These are phyloP conservation scores for Glaciozyma antarctica DNA, from an alignment of 768 basidiomycete genomes.

Conservation along the genomic window DNA sequence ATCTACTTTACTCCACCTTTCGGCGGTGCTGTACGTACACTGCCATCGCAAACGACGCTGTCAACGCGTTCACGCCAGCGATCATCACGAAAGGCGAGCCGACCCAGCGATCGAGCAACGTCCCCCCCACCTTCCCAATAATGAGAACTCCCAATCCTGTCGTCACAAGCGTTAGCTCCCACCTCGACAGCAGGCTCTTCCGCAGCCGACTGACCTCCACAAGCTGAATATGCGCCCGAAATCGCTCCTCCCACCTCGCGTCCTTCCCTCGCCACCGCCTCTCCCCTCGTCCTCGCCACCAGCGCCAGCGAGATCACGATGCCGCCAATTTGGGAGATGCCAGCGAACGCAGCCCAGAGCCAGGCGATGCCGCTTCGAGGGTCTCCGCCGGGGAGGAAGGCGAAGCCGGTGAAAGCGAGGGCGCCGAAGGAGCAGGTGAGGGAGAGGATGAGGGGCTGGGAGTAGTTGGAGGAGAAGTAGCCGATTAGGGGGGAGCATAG, in stretches of 20 bases:
- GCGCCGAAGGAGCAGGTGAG: conserved; percentile 2
- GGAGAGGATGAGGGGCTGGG: conserved; percentile 5
- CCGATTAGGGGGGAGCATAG: conserved; percentile 23
- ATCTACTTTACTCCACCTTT: no score
- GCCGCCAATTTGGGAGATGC: conserved; percentile 14
- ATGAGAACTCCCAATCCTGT: conserved; percentile 22
- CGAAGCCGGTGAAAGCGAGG: neutral
- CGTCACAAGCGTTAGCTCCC: neutral
- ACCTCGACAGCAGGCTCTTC: no score
- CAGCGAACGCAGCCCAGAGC: conserved; percentile 4
- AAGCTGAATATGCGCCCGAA: conserved; percentile 11
- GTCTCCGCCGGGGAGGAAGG: conserved; percentile 4
- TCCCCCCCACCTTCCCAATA: conserved; percentile 8
- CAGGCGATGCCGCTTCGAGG: neutral
- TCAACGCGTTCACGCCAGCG: neutral
- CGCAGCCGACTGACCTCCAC: conserved; percentile 10
- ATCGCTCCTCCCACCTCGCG: conserved; percentile 16
- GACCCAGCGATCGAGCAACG: conserved; percentile 5
- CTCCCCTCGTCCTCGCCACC: conserved; percentile 5
- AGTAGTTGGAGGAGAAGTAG: conserved; percentile 5
- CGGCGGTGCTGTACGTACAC: no score
- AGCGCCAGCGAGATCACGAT: conserved; percentile 18
- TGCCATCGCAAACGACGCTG: no score
- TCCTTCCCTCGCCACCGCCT: neutral
- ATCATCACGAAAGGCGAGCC: conserved; percentile 12